phyloP scores from a whole-genome alignment of 1,284 basidiomycete genomes.

The Ustilago cynodontis region DNA sequence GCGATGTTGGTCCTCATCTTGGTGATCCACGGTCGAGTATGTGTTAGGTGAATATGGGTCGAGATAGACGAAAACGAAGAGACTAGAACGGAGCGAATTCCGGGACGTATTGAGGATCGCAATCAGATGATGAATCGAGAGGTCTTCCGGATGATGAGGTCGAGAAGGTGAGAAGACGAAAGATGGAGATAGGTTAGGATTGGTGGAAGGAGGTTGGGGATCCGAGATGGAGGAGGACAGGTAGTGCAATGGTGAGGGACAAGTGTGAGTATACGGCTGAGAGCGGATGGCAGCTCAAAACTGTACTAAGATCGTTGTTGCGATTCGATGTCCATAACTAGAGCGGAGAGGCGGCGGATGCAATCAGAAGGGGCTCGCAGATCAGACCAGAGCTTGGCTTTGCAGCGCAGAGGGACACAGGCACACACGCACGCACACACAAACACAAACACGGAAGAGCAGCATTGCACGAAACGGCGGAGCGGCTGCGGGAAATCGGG shows the following conservation, averaged over 20 bases:
- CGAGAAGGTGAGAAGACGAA: not conserved
- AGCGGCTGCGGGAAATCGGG: conserved; percentile 3
- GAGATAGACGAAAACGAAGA: not conserved
- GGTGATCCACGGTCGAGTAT: not conserved
- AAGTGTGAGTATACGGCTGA: not conserved
- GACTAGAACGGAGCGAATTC: not conserved
- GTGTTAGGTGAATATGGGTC: not conserved
- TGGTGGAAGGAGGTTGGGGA: not conserved
- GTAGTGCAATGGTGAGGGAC: not conserved
- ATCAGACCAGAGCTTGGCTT: conserved; percentile 6
- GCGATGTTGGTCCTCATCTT: conserved; percentile 36
- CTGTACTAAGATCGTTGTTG: not conserved
- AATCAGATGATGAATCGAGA: not conserved
- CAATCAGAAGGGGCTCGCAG: not conserved
- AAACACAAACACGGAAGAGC: conserved; percentile 6
- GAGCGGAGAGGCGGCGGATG: not conserved
- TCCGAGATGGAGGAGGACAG: conserved; percentile 6
- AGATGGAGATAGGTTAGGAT: conserved; percentile 2
- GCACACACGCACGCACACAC: not conserved
- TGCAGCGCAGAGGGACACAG: not conserved
- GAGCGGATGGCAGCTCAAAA: conserved; percentile 1
- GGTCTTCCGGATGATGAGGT: not conserved
- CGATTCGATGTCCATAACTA: conserved; percentile 1
- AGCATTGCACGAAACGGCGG: conserved; percentile 6
- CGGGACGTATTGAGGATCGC: not conserved